Base-by-base conservation (phyloP, 371 early-diverging fungal genomes). In the Rhizopus sp. region DNA sequence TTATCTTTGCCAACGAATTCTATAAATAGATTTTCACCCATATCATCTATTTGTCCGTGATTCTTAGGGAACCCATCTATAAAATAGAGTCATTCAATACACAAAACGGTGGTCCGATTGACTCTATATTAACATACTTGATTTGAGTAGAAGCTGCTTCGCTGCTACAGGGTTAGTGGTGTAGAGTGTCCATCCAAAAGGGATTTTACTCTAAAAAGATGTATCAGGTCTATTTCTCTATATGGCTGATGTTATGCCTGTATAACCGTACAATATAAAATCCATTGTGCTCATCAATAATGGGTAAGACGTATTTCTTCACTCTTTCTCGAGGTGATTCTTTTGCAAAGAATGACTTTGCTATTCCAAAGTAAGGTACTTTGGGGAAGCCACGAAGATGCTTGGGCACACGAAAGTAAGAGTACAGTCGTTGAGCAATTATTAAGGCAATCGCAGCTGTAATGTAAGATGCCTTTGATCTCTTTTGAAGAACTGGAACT, bases 151-250 rank as follows among this genome's bases (percentile, higher is more conserved):
- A 29, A 72, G 8, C 5, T 44, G 57, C 35, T 49, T 58, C 12
- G 60, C 65, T 8, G 57, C 49, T 9, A 55, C 52, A 3, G 72
- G 72, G 23, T 72, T 47, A 10, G 65, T 44, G 1, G 68, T 39
- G 31, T 50, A 55, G 3, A 72, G 41, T 1, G 56, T 59, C 72
- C 72, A 72, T 23, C 44, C 45, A 35, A 66, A 58, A 6, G 68
- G 68, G 10, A 63, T 38, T 23, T 59, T 57, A 13, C 40, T 50
- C 68, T 68, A 23, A 23, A 23, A 23, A 23, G 23, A 47, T 41
- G 15, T 3, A 33, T 33, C 10, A 6, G 7, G 7, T 33, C 5
- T 33, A 1, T 31, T 6, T 23, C 9, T 10, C 12, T 38, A 2
- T 13, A 13, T 1, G 5, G 13, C 33, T 10, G 15, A 10, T 10